These are phyloP conservation scores for Juncus inflexus DNA, from an alignment of 176 grass and related monocot species.

Conservation along the genomic window DNA sequence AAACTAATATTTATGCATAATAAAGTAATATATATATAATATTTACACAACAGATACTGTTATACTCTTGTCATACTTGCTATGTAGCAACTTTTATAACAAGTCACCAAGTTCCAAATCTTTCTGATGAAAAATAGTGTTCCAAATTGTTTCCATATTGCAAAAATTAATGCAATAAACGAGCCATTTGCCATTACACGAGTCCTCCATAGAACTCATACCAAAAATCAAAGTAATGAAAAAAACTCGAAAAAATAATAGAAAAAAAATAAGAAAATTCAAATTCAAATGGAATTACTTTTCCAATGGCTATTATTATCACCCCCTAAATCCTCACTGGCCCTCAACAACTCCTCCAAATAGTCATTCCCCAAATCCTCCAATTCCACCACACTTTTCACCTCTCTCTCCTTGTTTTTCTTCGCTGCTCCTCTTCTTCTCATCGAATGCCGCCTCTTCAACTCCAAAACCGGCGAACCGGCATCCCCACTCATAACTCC, in stretches of 20 bases:
- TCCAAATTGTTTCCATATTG: no score
- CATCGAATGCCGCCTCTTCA: conserved; percentile 33
- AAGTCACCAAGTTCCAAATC: no score
- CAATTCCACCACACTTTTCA: conserved; percentile 47
- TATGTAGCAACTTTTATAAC: no score
- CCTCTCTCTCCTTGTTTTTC: conserved; percentile 24
- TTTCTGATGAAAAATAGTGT: no score
- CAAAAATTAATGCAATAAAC: no score
- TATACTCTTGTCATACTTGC: no score
- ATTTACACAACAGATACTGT: no score
- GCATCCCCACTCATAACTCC: conserved; percentile 23
- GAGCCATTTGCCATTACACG: no score
- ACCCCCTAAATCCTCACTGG: conserved; percentile 20
- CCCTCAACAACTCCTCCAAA: conserved; percentile 48
- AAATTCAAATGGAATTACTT: conserved; percentile 26
- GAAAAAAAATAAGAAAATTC: neutral
- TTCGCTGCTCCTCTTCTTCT: neutral
- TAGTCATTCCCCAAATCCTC: conserved; percentile 61
- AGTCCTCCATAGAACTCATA: no score
- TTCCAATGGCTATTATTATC: conserved; percentile 10
- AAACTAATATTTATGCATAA: no score
- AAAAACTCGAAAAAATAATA: neutral
- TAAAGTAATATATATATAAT: no score
- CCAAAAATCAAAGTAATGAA: no score
- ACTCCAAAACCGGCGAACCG: conserved; percentile 29